These are phyloP conservation scores for Ampelocalamus luodianensis DNA, from an alignment of 176 grass and related monocot species.

Conservation along the genomic window DNA sequence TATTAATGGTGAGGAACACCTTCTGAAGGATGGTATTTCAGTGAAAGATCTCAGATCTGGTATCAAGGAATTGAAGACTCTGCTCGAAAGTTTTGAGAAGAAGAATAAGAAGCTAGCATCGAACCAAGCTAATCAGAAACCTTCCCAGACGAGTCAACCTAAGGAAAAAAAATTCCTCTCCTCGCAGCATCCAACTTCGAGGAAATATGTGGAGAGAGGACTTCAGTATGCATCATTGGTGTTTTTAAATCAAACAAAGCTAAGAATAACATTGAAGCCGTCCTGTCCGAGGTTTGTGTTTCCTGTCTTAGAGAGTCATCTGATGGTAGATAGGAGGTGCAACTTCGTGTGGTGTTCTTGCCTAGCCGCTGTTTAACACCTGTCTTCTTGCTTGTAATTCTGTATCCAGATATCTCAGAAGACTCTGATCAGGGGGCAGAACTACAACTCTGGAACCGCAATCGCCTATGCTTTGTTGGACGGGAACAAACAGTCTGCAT, in stretches of 20 bases:
- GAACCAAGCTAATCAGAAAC: conserved; percentile 62
- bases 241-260: conserved; percentile 71
- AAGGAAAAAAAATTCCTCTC: conserved; percentile 58
- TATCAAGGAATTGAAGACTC: conserved; percentile 61
- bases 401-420: conserved; percentile 81
- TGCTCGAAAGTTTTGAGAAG: conserved; percentile 83
- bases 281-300: conserved; percentile 68
- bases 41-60: conserved; percentile 84
- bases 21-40: conserved; percentile 80
- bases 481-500: conserved; percentile 61
- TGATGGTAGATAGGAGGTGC: background rate
- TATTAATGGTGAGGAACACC: conserved; percentile 60
- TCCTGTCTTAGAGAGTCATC: background rate
- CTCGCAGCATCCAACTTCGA: conserved; percentile 67
- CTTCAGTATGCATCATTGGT: conserved; percentile 72
- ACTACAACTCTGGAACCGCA: conserved; percentile 46
- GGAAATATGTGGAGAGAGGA: conserved; percentile 68
- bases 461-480: conserved; percentile 71
- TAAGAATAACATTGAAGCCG: conserved; percentile 52
- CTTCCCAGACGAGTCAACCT: conserved; percentile 30
- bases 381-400: conserved; percentile 20
- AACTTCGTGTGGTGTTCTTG: background rate
- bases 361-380: conserved; percentile 16
- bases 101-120: conserved; percentile 71
- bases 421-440: conserved; percentile 70